These are phyloP conservation scores for Nakazawaea populi DNA, from an alignment of 805 yeast genomes.

Conservation along the genomic window DNA sequence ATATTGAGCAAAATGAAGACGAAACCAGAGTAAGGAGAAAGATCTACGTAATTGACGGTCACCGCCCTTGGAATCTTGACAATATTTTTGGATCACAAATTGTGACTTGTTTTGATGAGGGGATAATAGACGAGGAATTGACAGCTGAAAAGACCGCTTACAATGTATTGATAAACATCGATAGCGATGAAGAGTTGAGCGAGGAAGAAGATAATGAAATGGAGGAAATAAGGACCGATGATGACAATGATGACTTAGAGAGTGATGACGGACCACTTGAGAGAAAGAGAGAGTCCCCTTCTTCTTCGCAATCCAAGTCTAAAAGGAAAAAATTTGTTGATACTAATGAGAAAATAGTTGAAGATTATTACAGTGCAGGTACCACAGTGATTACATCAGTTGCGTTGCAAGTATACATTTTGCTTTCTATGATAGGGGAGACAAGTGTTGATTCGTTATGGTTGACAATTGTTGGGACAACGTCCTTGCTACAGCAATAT, in stretches of 20 bases:
- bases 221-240: conserved; percentile 24
- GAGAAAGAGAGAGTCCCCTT: conserved; percentile 25
- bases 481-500: conserved; percentile 67
- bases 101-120: conserved; percentile 85
- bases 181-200: conserved; percentile 29
- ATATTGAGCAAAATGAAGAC: conserved; percentile 28
- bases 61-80: conserved; percentile 94
- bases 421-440: conserved; percentile 78
- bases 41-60: conserved; percentile 84
- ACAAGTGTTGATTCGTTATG: conserved; percentile 66
- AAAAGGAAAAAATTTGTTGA: conserved; percentile 34
- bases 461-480: conserved; percentile 85
- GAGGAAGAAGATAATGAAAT: conserved; percentile 32
- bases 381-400: conserved; percentile 69
- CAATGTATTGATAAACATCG: conserved; percentile 35
- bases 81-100: conserved; percentile 80
- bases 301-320: conserved; percentile 25
- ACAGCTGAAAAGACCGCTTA: conserved; percentile 58
- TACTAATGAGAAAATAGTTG: conserved; percentile 50
- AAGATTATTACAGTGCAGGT: conserved; percentile 80
- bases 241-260: conserved; percentile 22
- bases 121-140: conserved; percentile 58
- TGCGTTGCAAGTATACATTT: conserved; percentile 73
- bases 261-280: conserved; percentile 25
- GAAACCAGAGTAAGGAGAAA: conserved; percentile 36